Percentiles rank a stretch among this genome's conserved stretches.
These are phyloP conservation scores for Avena eriantha DNA, from an alignment of 176 grass and related monocot genomes.

Conservation along the genomic window DNA sequence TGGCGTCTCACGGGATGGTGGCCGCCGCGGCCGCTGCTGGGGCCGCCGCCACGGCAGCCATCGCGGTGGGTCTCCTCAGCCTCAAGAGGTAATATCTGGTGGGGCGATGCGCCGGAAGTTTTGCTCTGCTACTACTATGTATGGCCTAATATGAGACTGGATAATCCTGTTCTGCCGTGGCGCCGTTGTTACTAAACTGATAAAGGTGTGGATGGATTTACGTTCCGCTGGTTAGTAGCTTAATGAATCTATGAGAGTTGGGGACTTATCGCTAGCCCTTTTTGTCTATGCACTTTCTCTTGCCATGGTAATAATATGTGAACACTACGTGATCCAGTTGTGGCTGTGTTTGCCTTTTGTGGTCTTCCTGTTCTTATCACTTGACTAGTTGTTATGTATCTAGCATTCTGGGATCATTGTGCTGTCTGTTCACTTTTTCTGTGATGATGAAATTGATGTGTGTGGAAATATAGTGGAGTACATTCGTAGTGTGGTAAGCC, in stretches of 20 bases:
- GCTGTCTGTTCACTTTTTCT: background rate
- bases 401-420: background rate
- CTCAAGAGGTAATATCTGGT: constrained; percentile 57
- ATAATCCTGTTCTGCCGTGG: constrained; percentile 25
- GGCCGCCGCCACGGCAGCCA: constrained; percentile 31
- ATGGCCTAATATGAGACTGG: constrained; percentile 42
- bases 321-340: constrained; percentile 33
- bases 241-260: constrained; percentile 24
- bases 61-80: constrained; percentile 33
- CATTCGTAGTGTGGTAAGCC: background rate
- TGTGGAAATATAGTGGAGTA: background rate
- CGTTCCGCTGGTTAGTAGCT: constrained; percentile 13
- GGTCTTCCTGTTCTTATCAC: constrained; percentile 17
- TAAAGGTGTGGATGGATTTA: constrained; percentile 29
- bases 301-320: constrained; percentile 47
- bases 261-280: background rate
- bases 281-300: constrained; percentile 6
- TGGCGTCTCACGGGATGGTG: constrained; percentile 13
- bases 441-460: background rate
- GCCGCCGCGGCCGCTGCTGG: constrained; percentile 53
- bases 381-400: background rate
- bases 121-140: constrained; percentile 53
- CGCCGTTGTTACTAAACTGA: constrained; percentile 40
- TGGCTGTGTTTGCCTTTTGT: constrained; percentile 12
- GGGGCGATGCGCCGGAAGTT: constrained; percentile 34